Conservation (phyloP, 1,139 yeast genomes). For the Kodamaea derodonti region DNA sequence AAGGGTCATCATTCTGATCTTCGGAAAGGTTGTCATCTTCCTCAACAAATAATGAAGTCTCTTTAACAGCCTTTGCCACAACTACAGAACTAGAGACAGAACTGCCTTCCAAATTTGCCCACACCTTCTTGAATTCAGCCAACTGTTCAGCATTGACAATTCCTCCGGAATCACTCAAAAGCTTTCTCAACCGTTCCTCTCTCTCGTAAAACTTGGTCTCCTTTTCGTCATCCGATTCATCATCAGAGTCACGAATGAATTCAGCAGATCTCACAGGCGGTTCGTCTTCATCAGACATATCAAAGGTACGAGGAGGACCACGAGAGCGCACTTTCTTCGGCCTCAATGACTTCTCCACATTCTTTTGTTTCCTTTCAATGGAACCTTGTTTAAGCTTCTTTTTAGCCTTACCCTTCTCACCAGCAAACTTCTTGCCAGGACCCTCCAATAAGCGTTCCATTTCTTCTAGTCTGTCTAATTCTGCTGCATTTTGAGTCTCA, state of each 20-base stretch:
- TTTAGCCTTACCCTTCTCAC: slow-evolving; percentile 21
- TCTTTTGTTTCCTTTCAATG: slow-evolving; percentile 3
- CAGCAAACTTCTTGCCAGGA: slow-evolving; percentile 5
- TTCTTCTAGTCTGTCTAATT: slow-evolving; percentile 32
- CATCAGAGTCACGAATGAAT: slow-evolving; percentile 61
- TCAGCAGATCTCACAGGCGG: slow-evolving; percentile 42
- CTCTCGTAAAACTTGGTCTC: slow-evolving; percentile 53
- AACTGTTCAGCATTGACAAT: slow-evolving; percentile 36
- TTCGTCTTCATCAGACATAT: slow-evolving; percentile 22
- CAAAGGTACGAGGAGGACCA: slow-evolving; percentile 17
- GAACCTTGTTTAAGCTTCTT: slow-evolving; percentile 13
- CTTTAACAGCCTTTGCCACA: slow-evolving; percentile 25
- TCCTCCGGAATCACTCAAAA: slow-evolving; percentile 38
- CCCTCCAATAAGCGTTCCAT: slow-evolving; percentile 23
- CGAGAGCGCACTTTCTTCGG: slow-evolving; percentile 8
- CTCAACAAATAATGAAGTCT: slow-evolving; percentile 18
- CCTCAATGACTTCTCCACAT: slow-evolving; percentile 2
- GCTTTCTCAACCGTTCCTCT: slow-evolving; percentile 51
- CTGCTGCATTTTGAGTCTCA: slow-evolving; percentile 16
- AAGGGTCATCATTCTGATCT: slow-evolving; percentile 9
- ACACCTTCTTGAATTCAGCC: slow-evolving; percentile 34
- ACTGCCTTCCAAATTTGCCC: slow-evolving; percentile 27
- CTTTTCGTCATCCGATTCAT: slow-evolving; percentile 60
- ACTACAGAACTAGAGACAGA: slow-evolving; percentile 13
- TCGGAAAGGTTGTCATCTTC: slow-evolving; percentile 12